A percentile compares a stretch with the other conserved stretches of the same genome.
phyloP scores from a whole-genome alignment of 495 filamentous ascomycete species.

The Astrothelium macrocarpum region DNA sequence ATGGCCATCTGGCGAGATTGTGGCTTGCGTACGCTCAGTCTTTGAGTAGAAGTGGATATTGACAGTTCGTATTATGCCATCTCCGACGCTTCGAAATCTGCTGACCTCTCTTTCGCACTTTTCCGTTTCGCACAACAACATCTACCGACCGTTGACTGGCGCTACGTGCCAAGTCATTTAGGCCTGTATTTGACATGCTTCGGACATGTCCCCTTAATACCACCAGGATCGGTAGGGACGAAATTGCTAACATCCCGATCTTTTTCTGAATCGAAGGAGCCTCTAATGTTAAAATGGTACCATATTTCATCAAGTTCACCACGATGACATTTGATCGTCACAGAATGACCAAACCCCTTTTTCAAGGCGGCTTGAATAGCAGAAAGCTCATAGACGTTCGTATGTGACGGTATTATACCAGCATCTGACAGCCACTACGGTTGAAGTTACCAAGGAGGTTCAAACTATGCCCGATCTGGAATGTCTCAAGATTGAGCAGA shows the following conservation, averaged over 20 bases:
- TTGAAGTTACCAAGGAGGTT: not conserved
- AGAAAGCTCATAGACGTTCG: slow-evolving; percentile 48
- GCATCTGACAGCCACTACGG: slow-evolving; percentile 41
- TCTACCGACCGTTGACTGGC: not conserved
- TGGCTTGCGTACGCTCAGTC: too few species aligned
- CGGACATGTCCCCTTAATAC: not conserved
- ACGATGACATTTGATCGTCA: slow-evolving; percentile 51
- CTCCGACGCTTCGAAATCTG: too few species aligned
- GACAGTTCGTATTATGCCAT: too few species aligned
- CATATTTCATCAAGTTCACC: slow-evolving; percentile 58
- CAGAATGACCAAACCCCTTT: slow-evolving; percentile 47
- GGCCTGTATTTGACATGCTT: not conserved
- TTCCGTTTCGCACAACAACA: not conserved
- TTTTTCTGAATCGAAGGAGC: slow-evolving; percentile 31
- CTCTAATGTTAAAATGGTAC: slow-evolving; percentile 71
- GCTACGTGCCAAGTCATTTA: not conserved
- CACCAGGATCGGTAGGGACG: not conserved
- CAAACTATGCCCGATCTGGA: not conserved
- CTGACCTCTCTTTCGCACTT: too few species aligned
- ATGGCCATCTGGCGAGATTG: not conserved
- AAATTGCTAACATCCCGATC: not conserved
- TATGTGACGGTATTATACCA: slow-evolving; percentile 48
- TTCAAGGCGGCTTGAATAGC: slow-evolving; percentile 50
- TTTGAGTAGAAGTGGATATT: too few species aligned
- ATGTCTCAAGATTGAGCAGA: not conserved